Base-by-base conservation (phyloP, 2,329 filamentous ascomycete species). In the Escovopsis sp. region DNA sequence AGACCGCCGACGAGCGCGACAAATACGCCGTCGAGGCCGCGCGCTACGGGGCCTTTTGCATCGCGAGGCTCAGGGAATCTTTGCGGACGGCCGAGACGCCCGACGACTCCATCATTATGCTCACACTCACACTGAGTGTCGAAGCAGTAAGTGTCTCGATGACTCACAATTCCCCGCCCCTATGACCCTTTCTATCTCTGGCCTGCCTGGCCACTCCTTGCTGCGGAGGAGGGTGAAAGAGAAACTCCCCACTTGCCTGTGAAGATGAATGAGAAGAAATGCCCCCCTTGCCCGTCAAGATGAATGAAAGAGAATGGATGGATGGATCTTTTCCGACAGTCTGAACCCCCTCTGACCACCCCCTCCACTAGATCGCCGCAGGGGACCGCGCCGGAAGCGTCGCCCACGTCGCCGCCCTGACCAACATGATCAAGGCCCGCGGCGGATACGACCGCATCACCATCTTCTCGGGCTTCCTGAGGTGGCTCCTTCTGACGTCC, bases 311-410 rank as follows among this genome's bases (percentile, higher is more conserved):
- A n/a, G n/a, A n/a, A n/a, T n/a, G n/a, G n/a, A n/a, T n/a, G n/a
- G n/a, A n/a, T n/a, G n/a, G n/a, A n/a, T n/a, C n/a, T n/a, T n/a
- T n/a, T n/a, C n/a, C n/a, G n/a, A n/a, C n/a, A n/a, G n/a, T n/a
- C n/a, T n/a, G n/a, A n/a, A n/a, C n/a, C n/a, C n/a, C n/a, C n/a
- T n/a, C n/a, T n/a, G n/a, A n/a, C n/a, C n/a, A n/a, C n/a, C n/a
- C n/a, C n/a, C n/a, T n/a, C n/a, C n/a, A n/a, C n/a, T n/a, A 39
- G 37, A 36, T 30, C 21, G 33, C 31, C 9, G 37, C 36, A 23
- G 34, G 27, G 13, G 23, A 31, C 30, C 4, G 14, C 6, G 34
- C 33, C 7, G 12, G 17, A 13, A 33, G 31, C 2, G 18, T 15
- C n/a, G 31, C 31, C 11, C 37, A 39, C n/a, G 37, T 28, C 31